Conservation (phyloP, 345 rosid genomes). For the Heritiera littoralis region DNA sequence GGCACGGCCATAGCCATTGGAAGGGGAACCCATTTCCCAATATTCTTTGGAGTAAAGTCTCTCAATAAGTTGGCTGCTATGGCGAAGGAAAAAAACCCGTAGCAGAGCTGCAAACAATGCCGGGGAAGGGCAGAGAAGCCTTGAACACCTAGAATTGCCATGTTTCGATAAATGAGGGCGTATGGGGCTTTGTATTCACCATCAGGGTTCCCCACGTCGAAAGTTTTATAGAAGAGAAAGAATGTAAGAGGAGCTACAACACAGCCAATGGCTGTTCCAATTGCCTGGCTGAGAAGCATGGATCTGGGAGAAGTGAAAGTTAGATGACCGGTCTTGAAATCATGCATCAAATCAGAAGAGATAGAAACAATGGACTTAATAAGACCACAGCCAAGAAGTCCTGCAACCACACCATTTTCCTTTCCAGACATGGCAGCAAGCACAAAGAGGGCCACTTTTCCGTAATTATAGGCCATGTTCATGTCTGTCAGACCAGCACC, state of each 20-base stretch:
- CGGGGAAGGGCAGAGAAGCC: slow-evolving; percentile 91
- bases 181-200: slow-evolving; percentile 98
- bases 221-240: slow-evolving; percentile 85
- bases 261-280: slow-evolving; percentile 87
- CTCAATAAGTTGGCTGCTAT: slow-evolving; percentile 61
- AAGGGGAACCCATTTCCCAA: slow-evolving; percentile 77
- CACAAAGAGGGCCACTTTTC: slow-evolving; percentile 84
- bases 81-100: slow-evolving; percentile 79
- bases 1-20: slow-evolving; percentile 99
- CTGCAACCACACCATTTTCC: slow-evolving; percentile 74
- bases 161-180: slow-evolving; percentile 78
- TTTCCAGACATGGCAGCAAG: slow-evolving; percentile 75
- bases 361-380: slow-evolving; percentile 83
- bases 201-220: slow-evolving; percentile 84
- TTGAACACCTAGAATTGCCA: slow-evolving; percentile 92
- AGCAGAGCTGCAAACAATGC: slow-evolving; percentile 84
- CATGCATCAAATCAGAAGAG: slow-evolving; percentile 94
- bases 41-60: slow-evolving; percentile 50
- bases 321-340: slow-evolving; percentile 90
- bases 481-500: slow-evolving; percentile 96
- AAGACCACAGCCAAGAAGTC: slow-evolving; percentile 88
- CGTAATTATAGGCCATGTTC: slow-evolving; percentile 96
- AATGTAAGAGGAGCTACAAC: slow-evolving; percentile 83
- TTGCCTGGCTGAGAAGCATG: slow-evolving; percentile 84
- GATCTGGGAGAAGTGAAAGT: slow-evolving; percentile 87